phyloP scores from a whole-genome alignment of 2,329 filamentous ascomycete genomes.

The Aspergillus luchuensis region DNA sequence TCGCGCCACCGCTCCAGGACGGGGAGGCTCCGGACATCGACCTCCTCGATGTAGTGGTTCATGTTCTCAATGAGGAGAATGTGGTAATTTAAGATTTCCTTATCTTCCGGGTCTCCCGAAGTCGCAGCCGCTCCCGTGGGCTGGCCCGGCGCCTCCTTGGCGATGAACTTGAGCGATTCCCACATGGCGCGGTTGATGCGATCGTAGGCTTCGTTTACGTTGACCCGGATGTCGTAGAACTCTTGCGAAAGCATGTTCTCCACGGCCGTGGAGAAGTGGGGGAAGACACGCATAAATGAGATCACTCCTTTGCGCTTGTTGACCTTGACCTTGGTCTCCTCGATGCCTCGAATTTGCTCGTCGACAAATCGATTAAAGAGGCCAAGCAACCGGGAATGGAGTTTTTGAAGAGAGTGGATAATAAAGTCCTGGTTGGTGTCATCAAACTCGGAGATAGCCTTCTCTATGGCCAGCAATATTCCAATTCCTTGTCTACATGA shows the following conservation, averaged over 20 bases:
- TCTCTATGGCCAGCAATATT: constrained; percentile 77
- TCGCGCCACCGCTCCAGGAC: constrained; percentile 82
- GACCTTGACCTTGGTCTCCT: constrained; percentile 98
- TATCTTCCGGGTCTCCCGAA: constrained; percentile 76
- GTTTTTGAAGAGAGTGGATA: constrained; percentile 73
- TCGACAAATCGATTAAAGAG: constrained; percentile 89
- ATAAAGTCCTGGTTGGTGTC: constrained; percentile 94
- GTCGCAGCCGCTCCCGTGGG: constrained; percentile 52
- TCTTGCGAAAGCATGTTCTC: constrained; percentile 76
- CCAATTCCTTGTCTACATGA: constrained; percentile 77
- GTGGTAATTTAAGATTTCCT: constrained; percentile 95
- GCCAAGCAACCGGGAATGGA: constrained; percentile 72
- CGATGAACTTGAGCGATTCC: constrained; percentile 93
- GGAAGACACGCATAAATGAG: constrained; percentile 91
- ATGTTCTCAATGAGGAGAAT: constrained; percentile 98
- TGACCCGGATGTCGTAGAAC: constrained; percentile 68
- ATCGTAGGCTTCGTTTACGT: constrained; percentile 83
- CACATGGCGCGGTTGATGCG: constrained; percentile 95
- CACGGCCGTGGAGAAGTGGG: constrained; percentile 76
- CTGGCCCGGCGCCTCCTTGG: constrained; percentile 67
- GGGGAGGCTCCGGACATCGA: constrained; percentile 71
- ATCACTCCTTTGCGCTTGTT: constrained; percentile 98
- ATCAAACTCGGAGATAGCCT: constrained; percentile 74
- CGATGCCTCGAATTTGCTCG: constrained; percentile 91
- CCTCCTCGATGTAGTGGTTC: constrained; percentile 94